Conservation (phyloP, 148 eudicot species). For the Nepenthes gracilis region DNA sequence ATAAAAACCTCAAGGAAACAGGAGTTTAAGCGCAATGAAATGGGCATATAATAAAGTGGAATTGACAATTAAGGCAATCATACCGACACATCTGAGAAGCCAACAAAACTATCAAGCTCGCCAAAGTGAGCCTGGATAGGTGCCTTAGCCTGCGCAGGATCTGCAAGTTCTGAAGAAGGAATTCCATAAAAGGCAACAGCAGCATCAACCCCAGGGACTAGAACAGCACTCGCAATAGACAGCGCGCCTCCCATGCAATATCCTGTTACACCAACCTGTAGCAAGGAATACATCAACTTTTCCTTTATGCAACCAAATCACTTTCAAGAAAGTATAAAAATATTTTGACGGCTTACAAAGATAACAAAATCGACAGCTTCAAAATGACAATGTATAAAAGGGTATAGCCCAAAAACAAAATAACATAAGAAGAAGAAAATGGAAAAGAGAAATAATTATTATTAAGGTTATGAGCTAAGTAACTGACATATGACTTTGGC, state of each 20-base stretch:
- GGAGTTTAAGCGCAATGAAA: too few species aligned
- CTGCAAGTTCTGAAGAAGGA: slow-evolving; percentile 75
- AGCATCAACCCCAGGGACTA: slow-evolving; percentile 76
- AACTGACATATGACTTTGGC: too few species aligned
- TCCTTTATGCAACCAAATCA: neutral
- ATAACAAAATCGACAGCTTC: too few species aligned
- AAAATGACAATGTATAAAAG: too few species aligned
- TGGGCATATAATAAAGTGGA: neutral
- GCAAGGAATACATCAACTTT: neutral
- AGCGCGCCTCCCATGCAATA: slow-evolving; percentile 99
- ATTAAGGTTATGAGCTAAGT: too few species aligned
- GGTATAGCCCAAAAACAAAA: too few species aligned
- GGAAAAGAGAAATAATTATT: too few species aligned
- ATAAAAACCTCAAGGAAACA: too few species aligned
- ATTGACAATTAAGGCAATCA: neutral
- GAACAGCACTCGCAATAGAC: slow-evolving; percentile 73
- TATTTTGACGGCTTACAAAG: too few species aligned
- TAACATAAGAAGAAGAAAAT: too few species aligned
- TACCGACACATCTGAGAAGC: slow-evolving; percentile 89
- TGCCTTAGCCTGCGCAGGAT: slow-evolving; percentile 63
- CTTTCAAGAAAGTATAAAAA: neutral
- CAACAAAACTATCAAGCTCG: slow-evolving; percentile 61
- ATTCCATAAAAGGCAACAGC: slow-evolving; percentile 78
- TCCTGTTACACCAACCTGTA: slow-evolving; percentile 87
- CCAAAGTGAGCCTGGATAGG: slow-evolving; percentile 90